Percentiles rank a stretch among this genome's conserved stretches.
Conservation (phyloP, 768 basidiomycete species). For the Plicaturopsis crispa region DNA sequence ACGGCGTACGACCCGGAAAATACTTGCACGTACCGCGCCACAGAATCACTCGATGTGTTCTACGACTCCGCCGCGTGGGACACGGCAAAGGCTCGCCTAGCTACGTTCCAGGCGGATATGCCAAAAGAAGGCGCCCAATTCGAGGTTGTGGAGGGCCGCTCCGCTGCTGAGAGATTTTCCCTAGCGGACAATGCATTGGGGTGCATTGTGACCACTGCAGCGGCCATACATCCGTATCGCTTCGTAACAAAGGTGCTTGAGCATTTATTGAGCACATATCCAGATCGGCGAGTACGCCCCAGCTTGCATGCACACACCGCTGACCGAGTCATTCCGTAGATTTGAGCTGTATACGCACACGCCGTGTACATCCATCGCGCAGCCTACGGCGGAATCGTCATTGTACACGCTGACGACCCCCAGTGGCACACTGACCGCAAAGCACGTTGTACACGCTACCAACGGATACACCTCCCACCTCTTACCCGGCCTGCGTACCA, state of each 20-base stretch:
- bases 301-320: background rate
- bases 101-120: conserved; percentile 39
- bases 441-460: conserved; percentile 75
- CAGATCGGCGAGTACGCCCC: conserved; percentile 25
- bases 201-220: conserved; percentile 45
- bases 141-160: conserved; percentile 24
- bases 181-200: conserved; percentile 39
- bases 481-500: conserved; percentile 51
- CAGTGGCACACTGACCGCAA: conserved; percentile 45
- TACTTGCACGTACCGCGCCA: conserved; percentile 48
- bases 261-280: conserved; percentile 42
- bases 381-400: conserved; percentile 15
- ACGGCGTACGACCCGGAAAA: conserved; percentile 44
- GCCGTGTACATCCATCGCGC: conserved; percentile 47
- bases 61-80: conserved; percentile 32
- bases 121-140: conserved; percentile 34
- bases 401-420: conserved; percentile 55
- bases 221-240: conserved; percentile 65
- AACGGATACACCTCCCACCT: conserved; percentile 80
- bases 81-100: conserved; percentile 35
- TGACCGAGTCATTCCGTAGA: conserved; percentile 23
- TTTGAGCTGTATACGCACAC: conserved; percentile 54
- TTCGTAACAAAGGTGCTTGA: conserved; percentile 53
- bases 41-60: conserved; percentile 54
- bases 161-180: conserved; percentile 40